Evolutionary conservation across 2,329 filamentous ascomycete genomes (phyloP).

Genomic region (Phoma herbarum): DNA sequence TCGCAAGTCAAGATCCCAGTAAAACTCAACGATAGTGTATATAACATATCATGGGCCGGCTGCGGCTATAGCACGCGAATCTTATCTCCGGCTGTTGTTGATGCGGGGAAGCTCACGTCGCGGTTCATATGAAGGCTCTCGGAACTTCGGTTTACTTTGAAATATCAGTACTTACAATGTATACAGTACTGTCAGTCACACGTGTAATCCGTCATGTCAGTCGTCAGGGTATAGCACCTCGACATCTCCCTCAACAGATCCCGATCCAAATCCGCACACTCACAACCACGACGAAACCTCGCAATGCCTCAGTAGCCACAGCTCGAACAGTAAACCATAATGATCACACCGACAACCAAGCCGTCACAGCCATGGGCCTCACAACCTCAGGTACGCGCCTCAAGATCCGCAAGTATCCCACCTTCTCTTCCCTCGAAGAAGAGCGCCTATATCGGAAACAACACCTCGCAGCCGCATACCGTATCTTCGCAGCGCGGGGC

Average conservation of each 20-base stretch:
- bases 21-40: neutral
- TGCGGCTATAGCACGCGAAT: neutral
- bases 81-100: constrained; percentile 9
- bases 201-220: neutral
- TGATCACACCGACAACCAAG: constrained; percentile 54
- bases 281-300: constrained; percentile 24
- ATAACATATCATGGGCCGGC: neutral
- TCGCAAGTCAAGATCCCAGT: neutral
- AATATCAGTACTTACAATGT: constrained; percentile 9
- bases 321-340: constrained; percentile 38
- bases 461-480: constrained; percentile 57
- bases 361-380: constrained; percentile 57
- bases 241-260: too few relatives aligned
- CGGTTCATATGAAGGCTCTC: neutral
- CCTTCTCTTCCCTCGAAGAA: constrained; percentile 51
- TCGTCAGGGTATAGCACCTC: neutral
- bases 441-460: constrained; percentile 57
- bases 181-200: neutral
- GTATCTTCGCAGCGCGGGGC: constrained; percentile 50
- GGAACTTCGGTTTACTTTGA: too few relatives aligned
- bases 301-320: constrained; percentile 30
- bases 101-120: constrained; percentile 18
- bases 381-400: constrained; percentile 57
- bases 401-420: constrained; percentile 57
- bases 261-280: constrained; percentile 14